Evolutionary conservation across 441 rosid genomes (phyloP).

Genomic region (Sinapis alba): DNA sequence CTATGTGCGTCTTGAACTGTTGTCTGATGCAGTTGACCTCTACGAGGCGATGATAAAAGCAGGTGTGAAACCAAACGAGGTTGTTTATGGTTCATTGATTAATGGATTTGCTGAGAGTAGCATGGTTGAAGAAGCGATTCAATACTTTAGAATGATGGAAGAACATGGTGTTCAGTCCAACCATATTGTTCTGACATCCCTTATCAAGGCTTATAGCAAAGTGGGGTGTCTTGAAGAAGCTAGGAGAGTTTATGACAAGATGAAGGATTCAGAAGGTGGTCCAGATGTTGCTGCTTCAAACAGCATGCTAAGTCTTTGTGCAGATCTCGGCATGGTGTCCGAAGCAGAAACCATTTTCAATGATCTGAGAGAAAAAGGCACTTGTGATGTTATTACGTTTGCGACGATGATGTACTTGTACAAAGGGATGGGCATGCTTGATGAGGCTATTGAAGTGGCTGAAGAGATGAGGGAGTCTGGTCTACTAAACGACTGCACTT

Average conservation of each 20-base stretch:
- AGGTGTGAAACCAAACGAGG: slow-evolving; percentile 82
- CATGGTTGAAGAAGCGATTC: slow-evolving; percentile 67
- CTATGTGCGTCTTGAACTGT: slow-evolving; percentile 69
- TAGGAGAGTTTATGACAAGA: slow-evolving; percentile 60
- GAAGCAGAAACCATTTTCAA: slow-evolving; percentile 75
- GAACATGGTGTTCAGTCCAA: slow-evolving; percentile 63
- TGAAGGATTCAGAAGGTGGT: slow-evolving; percentile 64
- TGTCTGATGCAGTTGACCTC: slow-evolving; percentile 62
- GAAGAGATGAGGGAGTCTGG: slow-evolving; percentile 84
- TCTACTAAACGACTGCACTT: slow-evolving; percentile 56
- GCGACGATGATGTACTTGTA: slow-evolving; percentile 83
- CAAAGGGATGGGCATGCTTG: slow-evolving; percentile 86
- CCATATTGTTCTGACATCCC: slow-evolving; percentile 72
- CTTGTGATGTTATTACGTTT: slow-evolving; percentile 69
- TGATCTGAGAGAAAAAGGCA: slow-evolving; percentile 56
- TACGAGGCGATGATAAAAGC: slow-evolving; percentile 57
- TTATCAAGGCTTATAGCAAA: slow-evolving; percentile 83
- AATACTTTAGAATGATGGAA: slow-evolving; percentile 64
- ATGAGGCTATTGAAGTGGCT: slow-evolving; percentile 78
- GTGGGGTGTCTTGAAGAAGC: slow-evolving; percentile 79
- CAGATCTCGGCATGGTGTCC: slow-evolving; percentile 71
- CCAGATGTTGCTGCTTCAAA: slow-evolving; percentile 78
- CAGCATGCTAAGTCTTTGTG: slow-evolving; percentile 77
- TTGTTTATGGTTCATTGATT: slow-evolving; percentile 80
- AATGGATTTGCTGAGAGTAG: slow-evolving; percentile 82